Percentiles rank a stretch among this genome's conserved stretches.
Conservation (phyloP, 345 rosid species). For the Luvunga scandens region DNA sequence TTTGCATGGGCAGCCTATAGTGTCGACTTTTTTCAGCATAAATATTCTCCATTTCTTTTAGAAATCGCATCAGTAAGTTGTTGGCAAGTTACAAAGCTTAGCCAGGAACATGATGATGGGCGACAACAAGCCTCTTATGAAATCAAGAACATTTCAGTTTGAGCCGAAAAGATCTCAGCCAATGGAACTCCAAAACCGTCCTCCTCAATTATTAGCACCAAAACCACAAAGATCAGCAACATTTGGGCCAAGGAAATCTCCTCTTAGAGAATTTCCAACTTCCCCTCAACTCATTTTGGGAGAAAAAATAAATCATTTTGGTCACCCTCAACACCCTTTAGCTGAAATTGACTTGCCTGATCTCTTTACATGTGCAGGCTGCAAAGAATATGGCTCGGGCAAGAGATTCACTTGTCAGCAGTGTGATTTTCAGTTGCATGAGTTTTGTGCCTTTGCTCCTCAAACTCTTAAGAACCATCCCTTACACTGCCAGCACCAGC, state of each 20-base stretch:
- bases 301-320: slow-evolving; percentile 46
- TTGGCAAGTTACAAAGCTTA: not conserved
- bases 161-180: slow-evolving; percentile 9
- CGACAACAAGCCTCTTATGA: slow-evolving; percentile 17
- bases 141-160: slow-evolving; percentile 18
- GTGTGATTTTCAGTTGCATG: slow-evolving; percentile 88
- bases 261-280: slow-evolving; percentile 38
- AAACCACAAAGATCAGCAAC: not conserved
- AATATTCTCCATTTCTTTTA: slow-evolving; percentile 20
- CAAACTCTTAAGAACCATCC: slow-evolving; percentile 55
- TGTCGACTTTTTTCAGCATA: slow-evolving; percentile 28
- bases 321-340: slow-evolving; percentile 66
- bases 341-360: slow-evolving; percentile 46
- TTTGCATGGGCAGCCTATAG: slow-evolving; percentile 16
- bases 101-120: not conserved
- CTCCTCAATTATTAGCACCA: not conserved
- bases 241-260: not conserved
- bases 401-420: slow-evolving; percentile 55
- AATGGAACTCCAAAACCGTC: slow-evolving; percentile 10
- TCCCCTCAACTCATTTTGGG: slow-evolving; percentile 52
- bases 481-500: slow-evolving; percentile 64
- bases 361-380: slow-evolving; percentile 63
- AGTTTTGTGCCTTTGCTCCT: slow-evolving; percentile 75
- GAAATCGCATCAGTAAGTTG: slow-evolving; percentile 8
- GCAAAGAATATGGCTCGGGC: slow-evolving; percentile 84